Conservation (phyloP, 768 basidiomycete genomes). For the Termitomyces sp. region DNA sequence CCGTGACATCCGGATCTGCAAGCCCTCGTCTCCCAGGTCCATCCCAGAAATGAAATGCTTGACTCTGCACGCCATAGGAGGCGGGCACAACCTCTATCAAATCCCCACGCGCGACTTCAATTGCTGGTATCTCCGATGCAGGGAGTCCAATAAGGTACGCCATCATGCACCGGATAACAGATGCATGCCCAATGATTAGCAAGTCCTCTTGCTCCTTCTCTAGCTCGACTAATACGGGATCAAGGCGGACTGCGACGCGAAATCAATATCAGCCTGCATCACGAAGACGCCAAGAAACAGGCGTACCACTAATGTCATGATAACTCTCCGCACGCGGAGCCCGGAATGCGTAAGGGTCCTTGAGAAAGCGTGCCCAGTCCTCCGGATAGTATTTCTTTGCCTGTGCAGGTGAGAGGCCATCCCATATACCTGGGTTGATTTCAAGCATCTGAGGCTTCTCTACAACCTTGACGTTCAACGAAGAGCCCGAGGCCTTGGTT, state of each 20-base stretch:
- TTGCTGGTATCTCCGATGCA: slow-evolving; percentile 94
- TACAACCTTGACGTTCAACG: slow-evolving; percentile 70
- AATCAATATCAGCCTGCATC: not conserved
- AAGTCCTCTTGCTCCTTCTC: slow-evolving; percentile 94
- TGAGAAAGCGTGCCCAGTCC: slow-evolving; percentile 90
- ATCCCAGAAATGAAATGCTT: slow-evolving; percentile 91
- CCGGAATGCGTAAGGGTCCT: slow-evolving; percentile 89
- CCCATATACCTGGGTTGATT: slow-evolving; percentile 98
- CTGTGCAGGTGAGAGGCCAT: slow-evolving; percentile 87
- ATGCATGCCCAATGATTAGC: slow-evolving; percentile 94
- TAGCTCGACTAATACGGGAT: slow-evolving; percentile 87
- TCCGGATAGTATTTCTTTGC: slow-evolving; percentile 87
- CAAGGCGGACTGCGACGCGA: slow-evolving; percentile 72
- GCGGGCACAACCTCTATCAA: slow-evolving; percentile 90
- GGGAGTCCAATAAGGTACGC: slow-evolving; percentile 92
- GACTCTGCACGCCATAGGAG: slow-evolving; percentile 84
- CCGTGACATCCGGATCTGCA: slow-evolving; percentile 24
- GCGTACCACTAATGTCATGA: slow-evolving; percentile 83
- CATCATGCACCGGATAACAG: slow-evolving; percentile 93
- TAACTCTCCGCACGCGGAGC: slow-evolving; percentile 96
- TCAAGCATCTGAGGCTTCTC: slow-evolving; percentile 97
- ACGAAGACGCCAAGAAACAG: not conserved
- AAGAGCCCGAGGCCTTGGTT: slow-evolving; percentile 11
- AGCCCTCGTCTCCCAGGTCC: slow-evolving; percentile 63
- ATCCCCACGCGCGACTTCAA: slow-evolving; percentile 95